Evolutionary conservation across 1,284 basidiomycete species (phyloP), one percentile per base, ranked within the genome.

Genomic region (Cryptococcus deneoformans): DNA sequence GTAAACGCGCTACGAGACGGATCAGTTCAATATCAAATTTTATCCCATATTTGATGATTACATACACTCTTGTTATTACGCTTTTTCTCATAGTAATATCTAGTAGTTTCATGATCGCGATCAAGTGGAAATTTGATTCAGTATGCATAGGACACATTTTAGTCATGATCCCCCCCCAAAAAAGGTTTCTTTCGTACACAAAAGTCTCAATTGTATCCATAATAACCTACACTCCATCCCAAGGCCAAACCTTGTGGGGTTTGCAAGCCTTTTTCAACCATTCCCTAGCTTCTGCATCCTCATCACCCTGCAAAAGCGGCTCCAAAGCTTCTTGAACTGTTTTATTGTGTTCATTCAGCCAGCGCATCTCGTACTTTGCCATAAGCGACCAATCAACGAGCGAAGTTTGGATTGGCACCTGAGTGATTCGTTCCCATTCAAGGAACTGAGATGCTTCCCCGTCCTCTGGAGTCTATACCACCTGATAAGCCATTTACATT

Each of bases 301-400:
- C 64, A 44, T 72, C 70, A 6, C 63, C 70, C 39, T 69, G 62
- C 43, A 97, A 79, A 58, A 85, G 79, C 0, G 89, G 89, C 60
- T 85, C 80, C 20, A 98, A 80, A 65, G 84, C 84, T 44, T 86
- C 84, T 50, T 84, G 80, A 67, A 87, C 95, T 57, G 80, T 83
- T 70, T 85, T 85, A 76, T 99, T 96, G 76, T 99, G 94, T 37
- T 86, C 86, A 82, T 92, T 94, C 54, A 99, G 72, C 94, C 94
- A 97, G 58, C 84, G 78, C 68, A 87, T 87, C 81, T 99, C 93
- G 57, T 88, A 87, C 69, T 87, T 88, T 10, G 40, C 40, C 62
- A 98, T 82, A 83, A 98, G 85, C 44, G 77, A 80, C 56, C 87
- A 86, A 70, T 93, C 90, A 54, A 98, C 86, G 83, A 99, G 88